Conservation (phyloP, 176 grass and related monocot species). For the Oryza coarctata region DNA sequence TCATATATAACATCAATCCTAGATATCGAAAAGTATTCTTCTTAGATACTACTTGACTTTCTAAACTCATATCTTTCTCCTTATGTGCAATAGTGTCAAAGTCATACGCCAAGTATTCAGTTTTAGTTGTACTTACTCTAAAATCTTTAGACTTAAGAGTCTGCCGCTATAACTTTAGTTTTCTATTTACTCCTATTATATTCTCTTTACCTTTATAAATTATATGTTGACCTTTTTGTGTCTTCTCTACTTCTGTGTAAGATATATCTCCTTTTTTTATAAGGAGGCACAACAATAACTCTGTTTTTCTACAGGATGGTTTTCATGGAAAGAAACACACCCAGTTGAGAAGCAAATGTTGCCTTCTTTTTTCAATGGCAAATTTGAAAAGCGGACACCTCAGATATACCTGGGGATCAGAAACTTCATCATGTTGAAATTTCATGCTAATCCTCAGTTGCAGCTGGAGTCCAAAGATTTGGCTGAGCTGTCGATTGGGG, state of each 20-base stretch:
- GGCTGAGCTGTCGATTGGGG: slow-evolving; percentile 62
- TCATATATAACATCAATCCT: too few relatives aligned
- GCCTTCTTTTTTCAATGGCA: slow-evolving; percentile 85
- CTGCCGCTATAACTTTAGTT: too few relatives aligned
- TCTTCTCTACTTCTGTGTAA: slow-evolving; percentile 21
- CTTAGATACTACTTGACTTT: too few relatives aligned
- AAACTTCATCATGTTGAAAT: slow-evolving; percentile 90
- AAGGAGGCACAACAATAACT: slow-evolving; percentile 14
- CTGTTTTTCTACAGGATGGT: slow-evolving; percentile 82
- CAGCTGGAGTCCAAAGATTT: slow-evolving; percentile 87
- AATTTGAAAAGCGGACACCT: slow-evolving; percentile 83
- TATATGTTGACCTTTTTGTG: not conserved
- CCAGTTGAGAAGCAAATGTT: slow-evolving; percentile 85
- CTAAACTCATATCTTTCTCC: too few relatives aligned
- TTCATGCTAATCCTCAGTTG: slow-evolving; percentile 76
- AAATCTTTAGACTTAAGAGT: too few relatives aligned
- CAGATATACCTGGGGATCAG: slow-evolving; percentile 77
- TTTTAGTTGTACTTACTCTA: too few relatives aligned
- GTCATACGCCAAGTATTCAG: too few relatives aligned
- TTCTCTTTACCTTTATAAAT: slow-evolving; percentile 7
- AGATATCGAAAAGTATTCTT: too few relatives aligned
- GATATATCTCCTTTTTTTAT: not conserved
- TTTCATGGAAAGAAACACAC: slow-evolving; percentile 89
- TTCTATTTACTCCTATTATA: too few relatives aligned
- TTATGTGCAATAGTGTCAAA: too few relatives aligned